Evolutionary conservation across 805 yeast species (phyloP).

Genomic region (Yarrowia sp.): DNA sequence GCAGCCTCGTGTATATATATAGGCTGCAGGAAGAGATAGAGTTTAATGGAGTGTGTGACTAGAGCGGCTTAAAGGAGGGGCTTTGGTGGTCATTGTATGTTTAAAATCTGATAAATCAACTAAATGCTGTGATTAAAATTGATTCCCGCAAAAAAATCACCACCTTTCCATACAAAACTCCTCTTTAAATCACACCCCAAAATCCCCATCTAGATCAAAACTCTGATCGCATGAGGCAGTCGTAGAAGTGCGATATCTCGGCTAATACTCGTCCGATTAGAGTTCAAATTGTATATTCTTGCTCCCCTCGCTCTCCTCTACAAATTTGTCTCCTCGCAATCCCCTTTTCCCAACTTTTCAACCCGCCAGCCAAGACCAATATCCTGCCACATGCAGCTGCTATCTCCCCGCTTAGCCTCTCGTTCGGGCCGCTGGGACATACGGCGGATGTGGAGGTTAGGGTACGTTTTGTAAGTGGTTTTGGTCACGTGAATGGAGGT

Average conservation of each 20-base stretch:
- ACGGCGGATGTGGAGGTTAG: neutral
- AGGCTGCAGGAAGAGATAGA: neutral
- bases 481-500: neutral
- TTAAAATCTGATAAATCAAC: neutral
- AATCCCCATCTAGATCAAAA: neutral
- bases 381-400: neutral
- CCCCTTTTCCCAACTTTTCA: no score
- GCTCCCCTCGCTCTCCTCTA: neutral
- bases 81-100: no score
- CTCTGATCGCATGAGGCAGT: neutral
- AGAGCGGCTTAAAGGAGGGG: no score
- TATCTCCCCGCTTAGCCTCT: conserved; percentile 2
- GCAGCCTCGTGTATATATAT: neutral
- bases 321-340: neutral
- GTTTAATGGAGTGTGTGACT: neutral
- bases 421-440: conserved; percentile 17
- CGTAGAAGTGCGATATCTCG: neutral
- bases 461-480: neutral
- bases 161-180: neutral
- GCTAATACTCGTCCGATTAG: neutral
- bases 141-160: neutral
- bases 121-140: neutral
- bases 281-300: neutral
- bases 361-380: neutral
- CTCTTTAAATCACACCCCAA: neutral